Evolutionary conservation across 2,329 filamentous ascomycete genomes (phyloP).

Genomic region (Penicillium olsonii): DNA sequence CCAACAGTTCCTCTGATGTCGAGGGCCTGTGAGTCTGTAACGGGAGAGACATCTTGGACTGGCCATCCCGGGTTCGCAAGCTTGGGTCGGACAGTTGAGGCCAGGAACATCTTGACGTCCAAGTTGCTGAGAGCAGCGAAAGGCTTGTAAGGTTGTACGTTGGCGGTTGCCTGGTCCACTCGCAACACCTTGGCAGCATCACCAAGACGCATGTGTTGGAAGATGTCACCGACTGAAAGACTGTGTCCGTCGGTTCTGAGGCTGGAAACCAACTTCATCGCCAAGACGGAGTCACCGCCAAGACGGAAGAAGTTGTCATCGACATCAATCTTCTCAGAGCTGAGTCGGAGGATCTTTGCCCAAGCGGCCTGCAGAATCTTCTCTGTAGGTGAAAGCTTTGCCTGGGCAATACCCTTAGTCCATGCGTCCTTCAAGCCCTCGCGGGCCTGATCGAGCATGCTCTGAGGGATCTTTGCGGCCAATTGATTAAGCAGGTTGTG

Average conservation of each 20-base stretch:
- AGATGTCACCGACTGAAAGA: conserved; percentile 54
- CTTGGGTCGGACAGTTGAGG: conserved; percentile 49
- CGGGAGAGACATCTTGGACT: conserved; percentile 59
- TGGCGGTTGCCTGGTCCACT: conserved; percentile 34
- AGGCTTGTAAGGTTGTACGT: conserved; percentile 39
- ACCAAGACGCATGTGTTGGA: conserved; percentile 46
- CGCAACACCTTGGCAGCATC: conserved; percentile 57
- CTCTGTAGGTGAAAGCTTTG: conserved; percentile 38
- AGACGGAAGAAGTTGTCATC: conserved; percentile 63
- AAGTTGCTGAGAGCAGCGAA: conserved; percentile 52
- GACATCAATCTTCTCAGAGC: conserved; percentile 48
- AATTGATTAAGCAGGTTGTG: conserved; percentile 33
- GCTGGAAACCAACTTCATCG: conserved; percentile 57
- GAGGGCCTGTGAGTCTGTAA: conserved; percentile 59
- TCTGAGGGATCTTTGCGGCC: conserved; percentile 29
- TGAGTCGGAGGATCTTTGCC: conserved; percentile 30
- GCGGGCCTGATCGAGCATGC: conserved; percentile 16
- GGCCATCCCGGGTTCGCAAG: conserved; percentile 52
- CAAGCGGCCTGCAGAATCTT: conserved; percentile 36
- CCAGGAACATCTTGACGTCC: conserved; percentile 46
- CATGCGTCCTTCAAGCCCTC: conserved; percentile 33
- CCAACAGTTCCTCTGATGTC: conserved; percentile 61
- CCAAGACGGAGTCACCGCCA: conserved; percentile 61
- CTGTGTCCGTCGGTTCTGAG: conserved; percentile 45
- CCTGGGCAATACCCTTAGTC: conserved; percentile 30